phyloP scores from a whole-genome alignment of 208 protist species.

The Sergeia podlipaevii region DNA sequence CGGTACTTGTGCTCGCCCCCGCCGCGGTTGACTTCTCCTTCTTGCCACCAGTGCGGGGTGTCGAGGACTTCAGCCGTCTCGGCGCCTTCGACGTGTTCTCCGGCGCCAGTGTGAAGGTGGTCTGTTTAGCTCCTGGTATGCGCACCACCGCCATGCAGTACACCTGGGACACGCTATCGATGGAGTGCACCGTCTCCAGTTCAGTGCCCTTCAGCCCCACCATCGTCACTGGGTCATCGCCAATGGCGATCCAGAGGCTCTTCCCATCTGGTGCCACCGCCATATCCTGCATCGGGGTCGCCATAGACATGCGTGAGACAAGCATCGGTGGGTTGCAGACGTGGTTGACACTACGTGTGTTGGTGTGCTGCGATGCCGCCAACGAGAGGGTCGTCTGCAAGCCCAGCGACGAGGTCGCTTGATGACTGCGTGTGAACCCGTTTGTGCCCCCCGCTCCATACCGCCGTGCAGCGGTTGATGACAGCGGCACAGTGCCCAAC shows the following conservation, averaged over 20 bases:
- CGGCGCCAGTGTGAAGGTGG: constrained; percentile 52
- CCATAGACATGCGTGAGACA: constrained; percentile 53
- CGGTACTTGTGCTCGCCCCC: background rate
- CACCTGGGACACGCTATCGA: constrained; percentile 73
- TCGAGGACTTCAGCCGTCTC: constrained; percentile 9
- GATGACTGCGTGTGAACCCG: too few species aligned
- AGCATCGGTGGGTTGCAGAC: constrained; percentile 15
- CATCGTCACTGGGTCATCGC: constrained; percentile 66
- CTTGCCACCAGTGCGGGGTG: constrained; percentile 6
- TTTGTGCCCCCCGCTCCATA: too few species aligned
- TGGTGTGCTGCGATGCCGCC: too few species aligned
- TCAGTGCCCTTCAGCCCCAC: constrained; percentile 55
- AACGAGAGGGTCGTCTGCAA: too few species aligned
- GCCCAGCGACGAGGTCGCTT: too few species aligned
- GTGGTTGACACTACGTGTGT: too few species aligned
- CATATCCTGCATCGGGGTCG: constrained; percentile 47
- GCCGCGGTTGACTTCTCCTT: background rate
- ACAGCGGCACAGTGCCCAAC: too few species aligned
- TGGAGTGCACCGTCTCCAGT: constrained; percentile 35
- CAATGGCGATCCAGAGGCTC: constrained; percentile 65
- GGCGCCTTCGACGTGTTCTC: background rate
- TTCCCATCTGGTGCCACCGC: constrained; percentile 57
- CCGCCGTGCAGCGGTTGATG: too few species aligned
- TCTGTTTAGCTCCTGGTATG: constrained; percentile 42
- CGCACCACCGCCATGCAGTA: constrained; percentile 79